Percentiles rank a stretch among this genome's conserved stretches.
Conservation (phyloP, 2,329 filamentous ascomycete genomes). For the Pseudopithomyces chartarum region DNA sequence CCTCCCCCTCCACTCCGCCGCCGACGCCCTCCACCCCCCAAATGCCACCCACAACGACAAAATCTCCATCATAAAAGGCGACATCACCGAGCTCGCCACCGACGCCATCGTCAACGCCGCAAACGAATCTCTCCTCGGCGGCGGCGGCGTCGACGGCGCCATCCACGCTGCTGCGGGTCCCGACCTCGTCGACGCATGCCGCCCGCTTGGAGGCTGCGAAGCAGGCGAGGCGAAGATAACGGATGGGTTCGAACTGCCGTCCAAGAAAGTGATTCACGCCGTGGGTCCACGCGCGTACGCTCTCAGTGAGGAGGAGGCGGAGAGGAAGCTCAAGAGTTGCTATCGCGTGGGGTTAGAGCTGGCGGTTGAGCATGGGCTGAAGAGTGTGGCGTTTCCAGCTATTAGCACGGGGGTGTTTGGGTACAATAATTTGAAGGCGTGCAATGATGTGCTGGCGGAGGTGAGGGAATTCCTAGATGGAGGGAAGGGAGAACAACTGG, state of each 20-base stretch:
- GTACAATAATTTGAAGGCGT: conserved; percentile 77
- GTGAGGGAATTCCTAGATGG: conserved; percentile 61
- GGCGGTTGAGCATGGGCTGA: conserved; percentile 69
- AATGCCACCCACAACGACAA: conserved; percentile 62
- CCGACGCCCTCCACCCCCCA: conserved; percentile 19
- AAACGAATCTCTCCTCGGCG: conserved; percentile 77
- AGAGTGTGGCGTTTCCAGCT: conserved; percentile 79
- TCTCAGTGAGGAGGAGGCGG: conserved; percentile 45
- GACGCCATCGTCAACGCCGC: conserved; percentile 94
- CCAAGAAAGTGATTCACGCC: conserved; percentile 82
- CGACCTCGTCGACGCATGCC: conserved; percentile 71
- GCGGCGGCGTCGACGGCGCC: conserved; percentile 78
- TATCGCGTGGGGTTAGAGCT: conserved; percentile 75
- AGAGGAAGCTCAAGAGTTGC: conserved; percentile 60
- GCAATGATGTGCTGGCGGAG: conserved; percentile 69
- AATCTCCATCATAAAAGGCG: conserved; percentile 71
- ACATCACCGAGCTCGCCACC: conserved; percentile 79
- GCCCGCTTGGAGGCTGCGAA: conserved; percentile 70
- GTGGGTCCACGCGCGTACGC: conserved; percentile 79
- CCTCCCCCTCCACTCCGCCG: conserved; percentile 43
- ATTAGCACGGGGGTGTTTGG: conserved; percentile 91
- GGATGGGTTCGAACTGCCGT: conserved; percentile 74
- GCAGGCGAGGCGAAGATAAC: conserved; percentile 88
- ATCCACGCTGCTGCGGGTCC: conserved; percentile 85
- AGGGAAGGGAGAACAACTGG: conserved; percentile 57